Evolutionary conservation across 116 monocot species (phyloP), one percentile per base, ranked within the genome.

Genomic region (Iris pallida): DNA sequence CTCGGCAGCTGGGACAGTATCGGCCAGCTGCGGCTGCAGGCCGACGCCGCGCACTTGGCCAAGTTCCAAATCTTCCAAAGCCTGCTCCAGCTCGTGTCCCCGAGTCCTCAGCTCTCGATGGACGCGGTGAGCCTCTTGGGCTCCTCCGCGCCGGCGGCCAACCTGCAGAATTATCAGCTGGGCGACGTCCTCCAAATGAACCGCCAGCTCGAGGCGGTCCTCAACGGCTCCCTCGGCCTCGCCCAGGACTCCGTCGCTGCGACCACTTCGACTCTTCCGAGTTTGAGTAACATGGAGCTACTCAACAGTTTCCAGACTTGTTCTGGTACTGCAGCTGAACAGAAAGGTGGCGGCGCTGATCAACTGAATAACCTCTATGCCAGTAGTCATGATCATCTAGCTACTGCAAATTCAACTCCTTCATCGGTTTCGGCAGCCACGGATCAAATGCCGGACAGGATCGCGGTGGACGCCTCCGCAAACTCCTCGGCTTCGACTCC

Each of bases 61-160:
- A 73, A 49, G 56, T 45, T 80, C 30, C 79, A 79, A 20, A 57
- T 84, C 55, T 52, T 66, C 42, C 84, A 84, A 17, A 55, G 46
- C 55, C 60, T 84, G 0, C 4, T 73, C 6, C 80, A 84, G 16
- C 59, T 81, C 7, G 16, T 58, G 57, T 41, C 73, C 10, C 19
- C 70, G 2, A 45, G 13, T 18, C 5, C 45, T 15, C 12, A n/a
- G 9, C 20, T 43, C 16, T 8, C 65, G 9, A 57, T 47, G 3
- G 60, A 60, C n/a, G 41, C 47, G 12, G 16, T 48, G 48, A 30
- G 60, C 60, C 45, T 66, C n/a, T 59, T 77, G 43, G 59, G 53
- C 8, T 68, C 75, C 0, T 30, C 3, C 3, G 30, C 30, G 14
- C 55, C 16, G 15, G 41, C 61, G 8, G 8, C 16, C 16, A 9